Evolutionary conservation across 371 early-diverging fungal genomes (phyloP).

Genomic region (Phascolomyces articulosus): DNA sequence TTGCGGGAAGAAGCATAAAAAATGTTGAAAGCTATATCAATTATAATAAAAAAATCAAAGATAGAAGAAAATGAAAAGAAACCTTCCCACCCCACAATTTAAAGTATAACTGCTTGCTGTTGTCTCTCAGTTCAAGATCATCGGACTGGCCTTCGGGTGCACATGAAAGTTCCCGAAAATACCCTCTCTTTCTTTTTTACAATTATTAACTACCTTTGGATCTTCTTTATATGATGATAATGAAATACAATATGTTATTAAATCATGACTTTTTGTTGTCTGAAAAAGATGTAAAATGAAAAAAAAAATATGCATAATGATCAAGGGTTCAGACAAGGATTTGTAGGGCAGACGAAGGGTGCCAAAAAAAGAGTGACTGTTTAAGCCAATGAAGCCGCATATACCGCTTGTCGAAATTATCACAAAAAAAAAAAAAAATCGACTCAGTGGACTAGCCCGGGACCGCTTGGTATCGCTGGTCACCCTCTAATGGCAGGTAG

Average conservation of each 20-base stretch:
- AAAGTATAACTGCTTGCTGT: no score
- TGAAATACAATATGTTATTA: no score
- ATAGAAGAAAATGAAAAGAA: background rate
- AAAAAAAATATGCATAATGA: no score
- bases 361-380: background rate
- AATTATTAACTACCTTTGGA: no score
- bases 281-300: no score
- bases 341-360: background rate
- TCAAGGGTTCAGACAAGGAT: background rate
- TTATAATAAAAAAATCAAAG: background rate
- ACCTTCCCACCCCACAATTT: background rate
- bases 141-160: slow-evolving; percentile 2
- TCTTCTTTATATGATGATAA: no score
- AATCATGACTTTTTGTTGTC: no score
- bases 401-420: slow-evolving; percentile 1
- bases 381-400: background rate
- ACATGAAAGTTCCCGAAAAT: background rate
- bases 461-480: slow-evolving; percentile 16
- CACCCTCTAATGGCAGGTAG: slow-evolving; percentile 25
- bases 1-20: background rate
- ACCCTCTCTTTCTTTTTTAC: background rate
- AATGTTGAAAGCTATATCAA: background rate
- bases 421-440: slow-evolving; percentile 9
- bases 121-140: slow-evolving; percentile 1
- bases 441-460: slow-evolving; percentile 21